Evolutionary conservation across 2,329 filamentous ascomycete species (phyloP).

Genomic region (Hymenoscyphus scutula): DNA sequence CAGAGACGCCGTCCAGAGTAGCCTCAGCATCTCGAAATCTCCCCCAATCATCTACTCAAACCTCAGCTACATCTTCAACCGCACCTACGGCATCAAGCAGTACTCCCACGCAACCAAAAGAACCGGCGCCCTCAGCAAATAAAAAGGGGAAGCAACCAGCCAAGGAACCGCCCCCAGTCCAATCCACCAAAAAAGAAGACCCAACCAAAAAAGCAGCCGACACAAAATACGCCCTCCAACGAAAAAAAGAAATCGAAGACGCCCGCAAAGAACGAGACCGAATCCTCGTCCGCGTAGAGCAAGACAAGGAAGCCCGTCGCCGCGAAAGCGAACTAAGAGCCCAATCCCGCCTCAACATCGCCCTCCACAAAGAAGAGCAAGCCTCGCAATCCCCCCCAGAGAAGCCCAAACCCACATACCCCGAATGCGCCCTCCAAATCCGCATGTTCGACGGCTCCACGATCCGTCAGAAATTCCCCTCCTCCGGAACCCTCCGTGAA

Average conservation of each 20-base stretch:
- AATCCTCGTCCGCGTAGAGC: constrained; percentile 72
- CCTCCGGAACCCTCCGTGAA: constrained; percentile 56
- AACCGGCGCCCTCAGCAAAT: not conserved
- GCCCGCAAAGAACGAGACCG: constrained; percentile 66
- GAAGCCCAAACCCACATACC: constrained; percentile 11
- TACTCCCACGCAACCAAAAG: not conserved
- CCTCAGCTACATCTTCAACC: constrained; percentile 8
- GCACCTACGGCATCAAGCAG: not conserved
- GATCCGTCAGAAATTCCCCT: constrained; percentile 69
- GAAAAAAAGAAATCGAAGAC: constrained; percentile 62
- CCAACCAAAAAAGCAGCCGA: constrained; percentile 30
- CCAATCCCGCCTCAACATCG: constrained; percentile 33
- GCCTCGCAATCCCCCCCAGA: constrained; percentile 6
- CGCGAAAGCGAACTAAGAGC: constrained; percentile 51
- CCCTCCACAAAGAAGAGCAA: constrained; percentile 28
- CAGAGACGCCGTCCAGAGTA: constrained; percentile 6
- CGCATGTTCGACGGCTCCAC: constrained; percentile 82
- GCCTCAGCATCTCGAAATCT: constrained; percentile 7
- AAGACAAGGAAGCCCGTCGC: constrained; percentile 69
- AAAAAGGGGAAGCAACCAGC: constrained; percentile 37
- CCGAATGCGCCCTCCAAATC: constrained; percentile 66
- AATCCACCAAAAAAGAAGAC: constrained; percentile 41
- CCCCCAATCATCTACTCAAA: not conserved
- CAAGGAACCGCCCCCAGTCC: constrained; percentile 42
- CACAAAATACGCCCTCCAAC: constrained; percentile 50